A percentile compares a stretch with the other conserved stretches of the same genome.
phyloP scores from a whole-genome alignment of 2,329 filamentous ascomycete species.

The Lasiodiplodia citricola region DNA sequence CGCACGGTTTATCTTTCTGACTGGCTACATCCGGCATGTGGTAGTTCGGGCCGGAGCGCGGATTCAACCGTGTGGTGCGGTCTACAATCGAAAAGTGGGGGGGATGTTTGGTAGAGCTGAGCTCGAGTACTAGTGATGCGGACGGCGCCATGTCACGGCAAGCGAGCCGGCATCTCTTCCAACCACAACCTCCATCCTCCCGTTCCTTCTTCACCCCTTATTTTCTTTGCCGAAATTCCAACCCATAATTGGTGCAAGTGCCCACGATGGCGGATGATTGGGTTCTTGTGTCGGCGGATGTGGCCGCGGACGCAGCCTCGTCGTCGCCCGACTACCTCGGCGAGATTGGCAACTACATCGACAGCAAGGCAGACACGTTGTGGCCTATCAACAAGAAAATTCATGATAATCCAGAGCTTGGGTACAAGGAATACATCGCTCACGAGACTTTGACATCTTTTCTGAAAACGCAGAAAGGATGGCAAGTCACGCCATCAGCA shows the following conservation, averaged over 20 bases:
- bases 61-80: conserved; percentile 9
- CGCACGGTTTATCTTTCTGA: not conserved
- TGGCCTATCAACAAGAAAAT: conserved; percentile 57
- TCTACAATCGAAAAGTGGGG: conserved; percentile 9
- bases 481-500: conserved; percentile 58
- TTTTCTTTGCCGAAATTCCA: not conserved
- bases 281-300: conserved; percentile 8
- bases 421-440: conserved; percentile 55
- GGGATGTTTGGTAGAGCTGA: not conserved
- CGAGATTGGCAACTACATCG: conserved; percentile 47
- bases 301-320: not conserved
- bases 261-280: conserved; percentile 10
- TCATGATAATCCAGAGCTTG: conserved; percentile 58
- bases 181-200: not conserved
- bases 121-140: not conserved
- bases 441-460: conserved; percentile 58
- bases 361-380: conserved; percentile 47
- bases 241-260: not conserved
- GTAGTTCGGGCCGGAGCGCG: not conserved
- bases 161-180: not conserved
- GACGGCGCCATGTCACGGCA: not conserved
- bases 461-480: conserved; percentile 50
- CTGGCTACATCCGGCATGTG: not conserved
- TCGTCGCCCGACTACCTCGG: conserved; percentile 24
- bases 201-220: too few relatives aligned